Evolutionary conservation across 371 early-diverging fungal species (phyloP), one percentile per base, ranked within the genome.

Genomic region (Saksenaea oblongispora): DNA sequence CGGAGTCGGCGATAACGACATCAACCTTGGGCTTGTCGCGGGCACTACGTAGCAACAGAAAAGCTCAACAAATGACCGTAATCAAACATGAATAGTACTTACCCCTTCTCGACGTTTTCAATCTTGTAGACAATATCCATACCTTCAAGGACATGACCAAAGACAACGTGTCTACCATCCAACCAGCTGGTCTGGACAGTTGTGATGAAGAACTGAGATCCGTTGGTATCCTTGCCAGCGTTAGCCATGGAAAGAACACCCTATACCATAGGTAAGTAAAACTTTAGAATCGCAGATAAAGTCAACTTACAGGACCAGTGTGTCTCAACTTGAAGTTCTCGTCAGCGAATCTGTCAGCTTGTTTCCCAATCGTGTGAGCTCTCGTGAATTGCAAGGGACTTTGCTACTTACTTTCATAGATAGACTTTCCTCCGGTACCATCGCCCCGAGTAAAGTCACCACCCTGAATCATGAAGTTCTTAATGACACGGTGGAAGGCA

Each of bases 141-240:
- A 41, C 94, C 95, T 58, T 92, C 89, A 28, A 92, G 22, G 24
- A 97, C 94, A 67, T 85, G 74, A 42, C 96, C 96, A 81, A 97
- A 95, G 27, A 96, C 96, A 59, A 95, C 96, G 62, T 97, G 96
- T 58, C 86, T 87, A 54, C 88, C 89, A 78, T 95, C 91, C 60
- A 95, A 80, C 90, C 93, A 93, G 11, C 81, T 53, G 8, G 94
- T 92, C 66, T 76, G 74, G 61, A 86, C 87, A 47, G 94, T 91
- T 26, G 95, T 95, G 70, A 98, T 94, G 74, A 96, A 98, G 85
- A 99, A 98, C 86, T 99, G 99, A 59, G 96, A 95, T 24, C 99
- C 99, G 74, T 99, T 99, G 54, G 99, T 96, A 74, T 98, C 79
- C 64, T 83, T 76, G 53, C 97, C 98, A 61, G 93, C 83, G 72